A percentile compares a stretch with the other conserved stretches of the same genome.
These are phyloP conservation scores for Candida jianshihensis DNA, from an alignment of 805 yeast species.

Conservation along the genomic window DNA sequence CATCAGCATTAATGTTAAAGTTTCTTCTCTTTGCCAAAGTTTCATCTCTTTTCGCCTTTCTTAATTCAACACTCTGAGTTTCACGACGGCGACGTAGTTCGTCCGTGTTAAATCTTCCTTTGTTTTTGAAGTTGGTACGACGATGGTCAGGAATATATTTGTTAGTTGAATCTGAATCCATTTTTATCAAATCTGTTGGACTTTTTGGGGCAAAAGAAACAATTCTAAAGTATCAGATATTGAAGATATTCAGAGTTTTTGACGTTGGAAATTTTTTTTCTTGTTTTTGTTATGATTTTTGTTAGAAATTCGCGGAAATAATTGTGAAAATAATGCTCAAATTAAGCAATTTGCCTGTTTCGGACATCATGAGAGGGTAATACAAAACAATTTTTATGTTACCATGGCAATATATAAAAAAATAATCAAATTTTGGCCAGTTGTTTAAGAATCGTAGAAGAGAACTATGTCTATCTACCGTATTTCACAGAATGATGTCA, in stretches of 20 bases:
- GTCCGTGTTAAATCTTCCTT: slow-evolving; percentile 88
- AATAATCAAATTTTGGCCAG: no score
- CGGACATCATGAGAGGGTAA: no score
- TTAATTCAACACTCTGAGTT: slow-evolving; percentile 90
- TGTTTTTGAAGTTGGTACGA: slow-evolving; percentile 92
- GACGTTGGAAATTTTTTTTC: no score
- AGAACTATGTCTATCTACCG: no score
- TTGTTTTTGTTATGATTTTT: no score
- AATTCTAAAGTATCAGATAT: slow-evolving; percentile 47
- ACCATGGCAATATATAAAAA: no score
- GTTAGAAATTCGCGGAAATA: no score
- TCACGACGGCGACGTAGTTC: slow-evolving; percentile 97
- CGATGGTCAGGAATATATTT: slow-evolving; percentile 96
- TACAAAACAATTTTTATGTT: no score
- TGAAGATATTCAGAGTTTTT: slow-evolving; percentile 65
- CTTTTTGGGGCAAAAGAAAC: background rate
- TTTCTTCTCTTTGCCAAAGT: slow-evolving; percentile 90
- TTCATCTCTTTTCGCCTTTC: slow-evolving; percentile 96
- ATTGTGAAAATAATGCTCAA: no score
- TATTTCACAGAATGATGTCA: no score
- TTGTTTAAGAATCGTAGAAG: no score
- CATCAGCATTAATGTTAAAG: slow-evolving; percentile 44
- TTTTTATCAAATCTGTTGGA: slow-evolving; percentile 21
- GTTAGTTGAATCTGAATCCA: slow-evolving; percentile 72
- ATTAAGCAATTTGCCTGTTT: no score